Percentiles rank a stretch among this genome's conserved stretches.
These are phyloP conservation scores for Komagataella ulmi DNA, from an alignment of 805 yeast species.

Conservation along the genomic window DNA sequence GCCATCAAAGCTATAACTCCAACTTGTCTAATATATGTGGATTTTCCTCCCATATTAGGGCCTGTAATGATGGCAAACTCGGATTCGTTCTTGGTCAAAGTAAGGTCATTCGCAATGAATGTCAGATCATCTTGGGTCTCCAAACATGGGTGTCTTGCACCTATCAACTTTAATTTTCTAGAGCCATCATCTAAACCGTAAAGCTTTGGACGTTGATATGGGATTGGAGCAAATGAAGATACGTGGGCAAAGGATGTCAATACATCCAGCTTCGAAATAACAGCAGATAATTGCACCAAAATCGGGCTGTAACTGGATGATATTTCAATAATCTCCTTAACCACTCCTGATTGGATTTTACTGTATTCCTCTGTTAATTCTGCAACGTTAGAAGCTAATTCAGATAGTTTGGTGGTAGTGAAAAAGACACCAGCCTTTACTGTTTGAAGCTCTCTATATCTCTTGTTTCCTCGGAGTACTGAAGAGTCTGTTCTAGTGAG, in stretches of 20 bases:
- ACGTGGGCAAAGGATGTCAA: slow-evolving; percentile 77
- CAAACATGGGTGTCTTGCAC: slow-evolving; percentile 91
- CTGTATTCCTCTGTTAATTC: slow-evolving; percentile 57
- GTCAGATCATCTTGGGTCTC: slow-evolving; percentile 84
- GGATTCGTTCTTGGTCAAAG: slow-evolving; percentile 35
- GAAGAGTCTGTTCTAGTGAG: slow-evolving; percentile 84
- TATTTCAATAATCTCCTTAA: slow-evolving; percentile 70
- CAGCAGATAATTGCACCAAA: slow-evolving; percentile 48
- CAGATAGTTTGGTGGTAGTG: slow-evolving; percentile 55
- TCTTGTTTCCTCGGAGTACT: slow-evolving; percentile 48
- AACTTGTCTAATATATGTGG: slow-evolving; percentile 81
- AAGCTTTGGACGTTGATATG: slow-evolving; percentile 66
- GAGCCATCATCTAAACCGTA: slow-evolving; percentile 31
- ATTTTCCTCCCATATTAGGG: slow-evolving; percentile 97
- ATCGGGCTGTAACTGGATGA: slow-evolving; percentile 74
- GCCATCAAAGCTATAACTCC: slow-evolving; percentile 82
- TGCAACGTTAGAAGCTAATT: slow-evolving; percentile 43
- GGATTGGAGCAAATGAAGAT: slow-evolving; percentile 68
- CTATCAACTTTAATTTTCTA: slow-evolving; percentile 41
- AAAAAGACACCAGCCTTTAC: slow-evolving; percentile 93
- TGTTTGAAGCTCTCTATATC: slow-evolving; percentile 72
- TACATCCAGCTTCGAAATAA: slow-evolving; percentile 72
- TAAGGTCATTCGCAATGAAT: slow-evolving; percentile 89
- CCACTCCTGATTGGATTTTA: slow-evolving; percentile 62
- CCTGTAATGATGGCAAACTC: slow-evolving; percentile 86